Percentiles rank a stretch among this genome's conserved stretches.
phyloP scores from a whole-genome alignment of 2,329 filamentous ascomycete species.

The Fusarium stilboides region DNA sequence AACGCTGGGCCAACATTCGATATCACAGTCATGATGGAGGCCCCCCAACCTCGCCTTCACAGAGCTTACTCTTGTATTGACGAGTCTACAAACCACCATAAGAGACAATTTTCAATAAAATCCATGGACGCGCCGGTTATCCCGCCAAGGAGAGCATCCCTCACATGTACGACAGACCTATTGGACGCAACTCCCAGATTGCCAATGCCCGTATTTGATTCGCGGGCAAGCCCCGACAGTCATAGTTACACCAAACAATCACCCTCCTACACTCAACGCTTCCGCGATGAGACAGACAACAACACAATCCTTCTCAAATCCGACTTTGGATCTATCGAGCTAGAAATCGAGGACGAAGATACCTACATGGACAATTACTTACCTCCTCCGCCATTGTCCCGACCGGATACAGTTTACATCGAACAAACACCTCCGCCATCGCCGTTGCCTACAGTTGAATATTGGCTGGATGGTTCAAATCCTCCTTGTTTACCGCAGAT shows the following conservation, averaged over 20 bases:
- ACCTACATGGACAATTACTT: slow-evolving; percentile 24
- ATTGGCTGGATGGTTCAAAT: slow-evolving; percentile 55
- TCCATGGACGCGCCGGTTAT: slow-evolving; percentile 43
- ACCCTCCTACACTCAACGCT: slow-evolving; percentile 22
- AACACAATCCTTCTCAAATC: slow-evolving; percentile 39
- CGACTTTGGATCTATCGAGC: slow-evolving; percentile 41
- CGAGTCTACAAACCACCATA: slow-evolving; percentile 17
- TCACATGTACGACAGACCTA: slow-evolving; percentile 30
- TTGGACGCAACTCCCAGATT: slow-evolving; percentile 24
- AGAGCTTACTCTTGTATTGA: slow-evolving; percentile 21
- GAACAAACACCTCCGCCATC: slow-evolving; percentile 55
- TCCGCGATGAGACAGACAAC: slow-evolving; percentile 41
- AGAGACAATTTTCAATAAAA: slow-evolving; percentile 27
- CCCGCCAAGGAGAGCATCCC: slow-evolving; percentile 43
- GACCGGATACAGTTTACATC: slow-evolving; percentile 49
- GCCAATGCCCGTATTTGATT: slow-evolving; percentile 28
- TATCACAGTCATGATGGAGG: slow-evolving; percentile 39
- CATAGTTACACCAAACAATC: slow-evolving; percentile 28
- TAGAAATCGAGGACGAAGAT: slow-evolving; percentile 44
- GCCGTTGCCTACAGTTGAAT: slow-evolving; percentile 55
- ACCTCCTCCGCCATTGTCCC: slow-evolving; percentile 21
- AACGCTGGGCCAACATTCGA: slow-evolving; percentile 40
- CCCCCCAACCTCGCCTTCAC: slow-evolving; percentile 8
- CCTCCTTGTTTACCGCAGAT: slow-evolving; percentile 51
- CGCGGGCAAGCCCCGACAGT: slow-evolving; percentile 16